These are phyloP conservation scores for Apiospora phragmitis DNA, from an alignment of 2,329 filamentous ascomycete species.

Conservation along the genomic window DNA sequence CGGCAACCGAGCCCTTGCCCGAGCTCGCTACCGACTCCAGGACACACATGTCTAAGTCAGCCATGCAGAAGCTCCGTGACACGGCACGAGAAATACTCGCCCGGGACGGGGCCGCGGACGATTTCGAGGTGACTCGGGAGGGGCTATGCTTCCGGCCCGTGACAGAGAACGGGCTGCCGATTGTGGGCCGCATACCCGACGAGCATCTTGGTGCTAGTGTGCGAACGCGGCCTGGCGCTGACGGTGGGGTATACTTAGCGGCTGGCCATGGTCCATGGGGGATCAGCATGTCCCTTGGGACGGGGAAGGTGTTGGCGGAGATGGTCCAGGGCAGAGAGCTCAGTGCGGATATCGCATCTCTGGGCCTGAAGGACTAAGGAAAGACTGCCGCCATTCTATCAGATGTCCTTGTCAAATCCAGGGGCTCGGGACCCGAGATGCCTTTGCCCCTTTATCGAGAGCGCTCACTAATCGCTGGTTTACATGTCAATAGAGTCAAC, in stretches of 20 bases:
- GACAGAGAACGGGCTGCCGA: conserved; percentile 62
- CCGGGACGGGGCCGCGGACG: conserved; percentile 38
- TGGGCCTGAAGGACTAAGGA: conserved; percentile 36
- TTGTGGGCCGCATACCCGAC: conserved; percentile 60
- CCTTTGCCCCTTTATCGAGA: neutral
- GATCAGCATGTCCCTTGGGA: conserved; percentile 64
- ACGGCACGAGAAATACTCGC: conserved; percentile 50
- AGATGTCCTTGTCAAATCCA: neutral
- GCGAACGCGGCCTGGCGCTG: conserved; percentile 38
- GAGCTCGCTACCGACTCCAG: conserved; percentile 49
- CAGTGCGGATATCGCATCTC: conserved; percentile 58
- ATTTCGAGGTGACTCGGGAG: conserved; percentile 63
- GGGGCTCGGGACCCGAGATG: neutral
- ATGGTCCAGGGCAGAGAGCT: conserved; percentile 60
- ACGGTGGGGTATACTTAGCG: conserved; percentile 69
- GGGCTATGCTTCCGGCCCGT: conserved; percentile 74
- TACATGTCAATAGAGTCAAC: neutral
- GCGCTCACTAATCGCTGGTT: neutral
- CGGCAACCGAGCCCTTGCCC: conserved; percentile 59
- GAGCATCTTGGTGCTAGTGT: conserved; percentile 51
- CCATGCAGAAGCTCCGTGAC: conserved; percentile 50
- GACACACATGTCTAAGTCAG: conserved; percentile 38
- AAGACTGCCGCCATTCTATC: neutral
- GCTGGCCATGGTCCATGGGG: conserved; percentile 79
- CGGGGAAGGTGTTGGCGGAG: conserved; percentile 70